Percentiles rank a stretch among this genome's conserved stretches.
phyloP scores from a whole-genome alignment of 1,284 basidiomycete species.

The Neonothopanus nambi region DNA sequence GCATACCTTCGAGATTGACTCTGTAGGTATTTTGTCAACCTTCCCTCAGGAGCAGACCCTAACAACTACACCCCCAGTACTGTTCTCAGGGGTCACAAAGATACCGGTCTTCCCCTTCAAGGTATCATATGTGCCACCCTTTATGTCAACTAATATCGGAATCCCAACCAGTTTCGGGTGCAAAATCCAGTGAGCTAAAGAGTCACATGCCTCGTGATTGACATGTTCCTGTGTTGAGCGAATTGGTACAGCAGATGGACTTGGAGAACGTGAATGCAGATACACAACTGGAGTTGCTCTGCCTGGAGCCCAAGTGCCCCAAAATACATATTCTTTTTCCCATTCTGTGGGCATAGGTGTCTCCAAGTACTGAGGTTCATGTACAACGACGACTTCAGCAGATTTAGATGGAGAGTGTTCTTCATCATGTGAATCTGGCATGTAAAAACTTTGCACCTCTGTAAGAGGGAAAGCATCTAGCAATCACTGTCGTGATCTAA shows the following conservation, averaged over 20 bases:
- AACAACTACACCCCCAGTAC: background rate
- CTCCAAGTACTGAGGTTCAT: background rate
- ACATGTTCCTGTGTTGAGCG: background rate
- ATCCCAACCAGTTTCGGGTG: conserved; percentile 1
- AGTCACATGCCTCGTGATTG: too few species aligned
- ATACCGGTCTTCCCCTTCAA: background rate
- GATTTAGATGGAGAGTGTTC: background rate
- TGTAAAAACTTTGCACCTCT: background rate
- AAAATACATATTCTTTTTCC: background rate
- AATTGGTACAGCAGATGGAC: background rate
- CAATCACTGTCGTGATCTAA: background rate
- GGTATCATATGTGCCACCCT: background rate
- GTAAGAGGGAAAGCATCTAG: conserved; percentile 1
- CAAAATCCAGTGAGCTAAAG: conserved; percentile 10
- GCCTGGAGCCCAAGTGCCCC: background rate
- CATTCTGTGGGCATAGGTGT: conserved; percentile 1
- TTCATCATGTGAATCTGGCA: background rate
- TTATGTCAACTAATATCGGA: background rate
- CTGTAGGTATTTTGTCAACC: background rate
- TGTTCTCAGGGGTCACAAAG: background rate
- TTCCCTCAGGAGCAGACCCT: background rate
- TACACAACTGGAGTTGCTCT: background rate
- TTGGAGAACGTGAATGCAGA: background rate
- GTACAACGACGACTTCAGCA: too few species aligned
- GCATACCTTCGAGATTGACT: background rate